phyloP scores from a whole-genome alignment of 805 yeast genomes.

The Ogataea dorogensis region DNA sequence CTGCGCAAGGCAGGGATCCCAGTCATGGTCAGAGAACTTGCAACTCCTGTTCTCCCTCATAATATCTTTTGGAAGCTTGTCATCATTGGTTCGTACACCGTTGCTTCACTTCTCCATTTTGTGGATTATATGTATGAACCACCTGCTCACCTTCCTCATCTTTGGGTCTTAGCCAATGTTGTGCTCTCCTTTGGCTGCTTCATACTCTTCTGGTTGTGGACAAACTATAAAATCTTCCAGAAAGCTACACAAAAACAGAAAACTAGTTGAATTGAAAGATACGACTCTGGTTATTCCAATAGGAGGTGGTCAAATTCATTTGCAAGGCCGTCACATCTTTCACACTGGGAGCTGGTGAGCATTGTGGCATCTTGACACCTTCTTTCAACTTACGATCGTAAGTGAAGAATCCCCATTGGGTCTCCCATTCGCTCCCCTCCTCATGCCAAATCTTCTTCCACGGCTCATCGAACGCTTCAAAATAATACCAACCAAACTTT shows the following conservation, averaged over 20 bases:
- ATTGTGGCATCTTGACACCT: conserved; percentile 41
- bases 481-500: conserved; percentile 53
- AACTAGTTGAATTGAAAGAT: conserved; percentile 11
- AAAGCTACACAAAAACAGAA: conserved; percentile 31
- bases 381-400: conserved; percentile 46
- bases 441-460: conserved; percentile 59
- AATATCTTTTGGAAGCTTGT: conserved; percentile 48
- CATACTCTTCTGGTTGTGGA: conserved; percentile 79
- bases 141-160: conserved; percentile 69
- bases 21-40: conserved; percentile 26
- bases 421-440: conserved; percentile 54
- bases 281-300: conserved; percentile 7
- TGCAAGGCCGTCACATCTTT: no score
- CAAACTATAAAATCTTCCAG: conserved; percentile 50
- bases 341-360: conserved; percentile 12
- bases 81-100: conserved; percentile 49
- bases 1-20: conserved; percentile 22
- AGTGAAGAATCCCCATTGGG: conserved; percentile 69
- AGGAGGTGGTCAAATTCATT: neutral
- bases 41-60: conserved; percentile 45
- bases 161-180: conserved; percentile 80
- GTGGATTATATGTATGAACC: conserved; percentile 52
- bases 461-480: conserved; percentile 73
- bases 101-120: conserved; percentile 49
- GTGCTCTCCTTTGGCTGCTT: conserved; percentile 75